Evolutionary conservation across 2,329 filamentous ascomycete species (phyloP).

Genomic region (Calonectria montana): DNA sequence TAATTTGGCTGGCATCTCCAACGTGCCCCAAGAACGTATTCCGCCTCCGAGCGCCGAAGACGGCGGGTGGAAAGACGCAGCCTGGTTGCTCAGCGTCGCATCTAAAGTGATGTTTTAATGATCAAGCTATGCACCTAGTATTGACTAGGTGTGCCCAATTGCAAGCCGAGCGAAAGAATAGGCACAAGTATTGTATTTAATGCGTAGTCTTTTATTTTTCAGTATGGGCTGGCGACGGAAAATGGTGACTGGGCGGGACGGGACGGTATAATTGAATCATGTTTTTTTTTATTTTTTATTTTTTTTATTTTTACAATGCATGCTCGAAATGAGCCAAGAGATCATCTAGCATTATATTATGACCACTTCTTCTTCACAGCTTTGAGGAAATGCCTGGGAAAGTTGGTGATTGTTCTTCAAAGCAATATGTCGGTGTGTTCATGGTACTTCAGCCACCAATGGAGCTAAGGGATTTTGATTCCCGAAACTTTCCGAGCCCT

Average conservation of each 20-base stretch:
- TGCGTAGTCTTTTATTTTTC: neutral
- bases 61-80: conserved; percentile 74
- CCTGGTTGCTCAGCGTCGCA: conserved; percentile 75
- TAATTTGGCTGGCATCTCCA: conserved; percentile 55
- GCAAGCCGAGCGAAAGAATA: conserved; percentile 1
- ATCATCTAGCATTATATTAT: neutral
- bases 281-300: too few species aligned
- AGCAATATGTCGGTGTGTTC: neutral
- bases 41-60: conserved; percentile 63
- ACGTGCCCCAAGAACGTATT: conserved; percentile 58
- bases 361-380: neutral
- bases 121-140: neutral
- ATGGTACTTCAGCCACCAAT: too few species aligned
- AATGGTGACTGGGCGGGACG: neutral
- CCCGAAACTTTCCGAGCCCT: too few species aligned
- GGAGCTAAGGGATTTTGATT: too few species aligned
- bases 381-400: too few species aligned
- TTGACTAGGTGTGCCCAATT: conserved; percentile 15
- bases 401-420: neutral
- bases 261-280: neutral
- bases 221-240: neutral
- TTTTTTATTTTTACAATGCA: neutral
- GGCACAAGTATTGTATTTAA: neutral
- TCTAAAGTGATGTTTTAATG: conserved; percentile 68
- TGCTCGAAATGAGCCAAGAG: neutral